These are phyloP conservation scores for Zymoseptoria tritici DNA, from an alignment of 2,329 filamentous ascomycete species.

Conservation along the genomic window DNA sequence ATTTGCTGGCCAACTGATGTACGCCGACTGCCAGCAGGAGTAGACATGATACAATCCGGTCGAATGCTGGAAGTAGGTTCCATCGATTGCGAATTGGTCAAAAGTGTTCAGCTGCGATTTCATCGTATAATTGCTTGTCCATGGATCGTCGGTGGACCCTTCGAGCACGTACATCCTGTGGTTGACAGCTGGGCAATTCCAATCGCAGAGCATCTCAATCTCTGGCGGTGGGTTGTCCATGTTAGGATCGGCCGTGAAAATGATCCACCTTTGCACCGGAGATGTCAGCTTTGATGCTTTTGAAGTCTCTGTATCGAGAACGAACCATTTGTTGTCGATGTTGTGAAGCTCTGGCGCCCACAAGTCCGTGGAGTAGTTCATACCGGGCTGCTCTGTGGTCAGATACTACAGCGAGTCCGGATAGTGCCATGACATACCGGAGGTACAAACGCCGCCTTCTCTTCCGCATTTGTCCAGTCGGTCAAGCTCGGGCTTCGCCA, in stretches of 20 bases:
- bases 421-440: constrained; percentile 15
- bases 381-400: constrained; percentile 19
- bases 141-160: constrained; percentile 37
- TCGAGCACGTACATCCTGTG: constrained; percentile 48
- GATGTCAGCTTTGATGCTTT: neutral
- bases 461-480: constrained; percentile 40
- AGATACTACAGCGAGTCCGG: neutral
- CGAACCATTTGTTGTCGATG: constrained; percentile 42
- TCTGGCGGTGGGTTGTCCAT: constrained; percentile 40
- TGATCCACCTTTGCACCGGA: constrained; percentile 25
- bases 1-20: constrained; percentile 45
- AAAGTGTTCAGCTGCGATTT: constrained; percentile 44
- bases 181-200: constrained; percentile 43
- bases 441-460: constrained; percentile 37
- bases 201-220: constrained; percentile 30
- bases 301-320: neutral
- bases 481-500: constrained; percentile 36
- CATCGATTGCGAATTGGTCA: constrained; percentile 48
- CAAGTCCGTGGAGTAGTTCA: constrained; percentile 41
- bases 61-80: constrained; percentile 44
- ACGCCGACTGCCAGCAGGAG: constrained; percentile 37
- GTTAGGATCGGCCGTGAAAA: constrained; percentile 46
- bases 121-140: constrained; percentile 38
- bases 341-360: constrained; percentile 47
- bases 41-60: constrained; percentile 37